Evolutionary conservation across 2,329 filamentous ascomycete genomes (phyloP).

Genomic region (Rutstroemia sydowiana): DNA sequence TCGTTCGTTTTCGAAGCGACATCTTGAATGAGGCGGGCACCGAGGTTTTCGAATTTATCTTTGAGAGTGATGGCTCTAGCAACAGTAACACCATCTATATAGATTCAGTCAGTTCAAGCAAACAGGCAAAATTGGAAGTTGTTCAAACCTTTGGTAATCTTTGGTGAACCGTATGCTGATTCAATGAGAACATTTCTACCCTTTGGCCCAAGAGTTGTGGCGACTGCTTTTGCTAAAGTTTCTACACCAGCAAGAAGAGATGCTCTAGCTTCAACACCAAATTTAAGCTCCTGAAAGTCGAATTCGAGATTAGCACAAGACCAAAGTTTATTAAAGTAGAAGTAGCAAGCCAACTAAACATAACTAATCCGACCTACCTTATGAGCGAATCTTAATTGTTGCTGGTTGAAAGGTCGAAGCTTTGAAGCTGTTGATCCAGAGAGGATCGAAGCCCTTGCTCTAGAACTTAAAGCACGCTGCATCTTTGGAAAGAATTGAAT

Average conservation of each 20-base stretch:
- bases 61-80: constrained; percentile 85
- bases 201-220: constrained; percentile 94
- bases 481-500: constrained; percentile 48
- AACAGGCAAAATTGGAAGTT: not conserved
- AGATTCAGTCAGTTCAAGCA: not conserved
- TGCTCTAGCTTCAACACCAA: constrained; percentile 89
- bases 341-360: not conserved
- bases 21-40: constrained; percentile 91
- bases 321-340: not conserved
- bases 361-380: constrained; percentile 56
- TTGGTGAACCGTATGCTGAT: constrained; percentile 95
- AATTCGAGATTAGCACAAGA: constrained; percentile 8
- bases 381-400: constrained; percentile 94
- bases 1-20: constrained; percentile 99
- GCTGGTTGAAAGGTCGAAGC: constrained; percentile 51
- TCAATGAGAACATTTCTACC: constrained; percentile 98
- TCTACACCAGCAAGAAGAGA: constrained; percentile 89
- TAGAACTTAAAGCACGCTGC: constrained; percentile 89
- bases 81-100: constrained; percentile 75
- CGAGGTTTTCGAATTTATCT: constrained; percentile 99
- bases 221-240: constrained; percentile 91
- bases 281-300: constrained; percentile 82
- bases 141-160: constrained; percentile 92
- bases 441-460: constrained; percentile 76
- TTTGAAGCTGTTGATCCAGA: constrained; percentile 58